These are phyloP conservation scores for Nymphaea colorata DNA, from an alignment of 164 flowering plant species.

Conservation along the genomic window DNA sequence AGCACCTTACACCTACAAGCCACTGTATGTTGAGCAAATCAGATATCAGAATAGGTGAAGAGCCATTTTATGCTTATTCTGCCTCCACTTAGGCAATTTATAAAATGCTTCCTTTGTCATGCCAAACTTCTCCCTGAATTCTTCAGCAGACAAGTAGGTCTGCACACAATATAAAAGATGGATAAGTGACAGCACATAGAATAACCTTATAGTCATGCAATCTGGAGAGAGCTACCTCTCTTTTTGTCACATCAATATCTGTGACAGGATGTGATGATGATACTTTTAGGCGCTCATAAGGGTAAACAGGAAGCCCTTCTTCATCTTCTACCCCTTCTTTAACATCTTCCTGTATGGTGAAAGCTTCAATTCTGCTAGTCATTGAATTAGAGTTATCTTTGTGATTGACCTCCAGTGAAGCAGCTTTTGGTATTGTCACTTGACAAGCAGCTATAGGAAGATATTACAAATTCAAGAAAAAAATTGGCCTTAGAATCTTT, in stretches of 20 bases:
- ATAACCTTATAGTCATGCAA: neutral
- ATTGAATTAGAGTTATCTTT: slow-evolving; percentile 13
- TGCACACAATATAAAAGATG: slow-evolving; percentile 20
- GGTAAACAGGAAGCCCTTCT: slow-evolving; percentile 55
- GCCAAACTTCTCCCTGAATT: slow-evolving; percentile 85
- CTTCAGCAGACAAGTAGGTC: slow-evolving; percentile 77
- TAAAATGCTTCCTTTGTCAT: slow-evolving; percentile 80
- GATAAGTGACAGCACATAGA: neutral
- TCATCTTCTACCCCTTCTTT: slow-evolving; percentile 88
- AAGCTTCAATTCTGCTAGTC: slow-evolving; percentile 49
- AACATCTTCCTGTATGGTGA: slow-evolving; percentile 69
- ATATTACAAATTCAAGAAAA: neutral
- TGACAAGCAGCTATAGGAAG: neutral
- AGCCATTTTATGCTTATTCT: slow-evolving; percentile 93
- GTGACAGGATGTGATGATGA: slow-evolving; percentile 56
- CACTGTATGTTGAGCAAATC: neutral
- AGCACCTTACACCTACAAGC: neutral
- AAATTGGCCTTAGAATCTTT: neutral
- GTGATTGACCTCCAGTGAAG: neutral
- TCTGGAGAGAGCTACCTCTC: slow-evolving; percentile 50
- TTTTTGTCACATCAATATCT: slow-evolving; percentile 85
- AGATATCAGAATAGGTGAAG: slow-evolving; percentile 54
- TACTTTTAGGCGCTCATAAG: slow-evolving; percentile 76
- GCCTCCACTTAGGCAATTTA: slow-evolving; percentile 96
- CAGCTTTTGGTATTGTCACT: slow-evolving; percentile 12